A percentile compares a stretch with the other conserved stretches of the same genome.
Conservation (phyloP, 2,329 filamentous ascomycete genomes). For the Neonectria neomacrospora region DNA sequence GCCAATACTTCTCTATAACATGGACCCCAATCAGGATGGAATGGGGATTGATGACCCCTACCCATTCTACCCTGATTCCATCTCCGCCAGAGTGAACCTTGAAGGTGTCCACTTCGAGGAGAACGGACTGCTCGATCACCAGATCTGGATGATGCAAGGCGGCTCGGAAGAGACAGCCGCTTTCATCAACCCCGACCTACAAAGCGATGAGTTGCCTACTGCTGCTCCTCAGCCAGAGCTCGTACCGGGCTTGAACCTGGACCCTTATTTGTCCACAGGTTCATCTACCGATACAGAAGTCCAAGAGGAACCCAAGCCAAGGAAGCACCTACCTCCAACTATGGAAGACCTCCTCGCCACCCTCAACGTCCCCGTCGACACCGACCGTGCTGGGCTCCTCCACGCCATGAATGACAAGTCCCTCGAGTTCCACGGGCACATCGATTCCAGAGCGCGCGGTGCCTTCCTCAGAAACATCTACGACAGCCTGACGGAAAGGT, state of each 20-base stretch:
- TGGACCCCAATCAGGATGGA: no score
- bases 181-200: no score
- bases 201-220: not conserved
- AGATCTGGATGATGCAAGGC: no score
- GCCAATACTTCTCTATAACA: no score
- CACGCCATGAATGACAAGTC: not conserved
- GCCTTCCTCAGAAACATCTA: constrained; percentile 1
- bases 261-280: not conserved
- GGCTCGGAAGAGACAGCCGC: no score
- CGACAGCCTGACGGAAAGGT: constrained; percentile 10
- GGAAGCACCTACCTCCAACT: no score
- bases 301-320: not conserved
- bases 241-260: not conserved
- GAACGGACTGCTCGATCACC: no score
- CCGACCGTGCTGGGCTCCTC: not conserved
- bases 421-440: not conserved
- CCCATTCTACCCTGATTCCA: no score
- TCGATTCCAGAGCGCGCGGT: not conserved
- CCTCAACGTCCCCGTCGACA: not conserved
- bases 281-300: not conserved
- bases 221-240: not conserved
- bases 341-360: not conserved
- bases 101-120: no score
- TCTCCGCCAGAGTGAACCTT: no score
- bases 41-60: no score